Conservation (phyloP, 192 early-diverging fungal species). For the Podila verticillata region DNA sequence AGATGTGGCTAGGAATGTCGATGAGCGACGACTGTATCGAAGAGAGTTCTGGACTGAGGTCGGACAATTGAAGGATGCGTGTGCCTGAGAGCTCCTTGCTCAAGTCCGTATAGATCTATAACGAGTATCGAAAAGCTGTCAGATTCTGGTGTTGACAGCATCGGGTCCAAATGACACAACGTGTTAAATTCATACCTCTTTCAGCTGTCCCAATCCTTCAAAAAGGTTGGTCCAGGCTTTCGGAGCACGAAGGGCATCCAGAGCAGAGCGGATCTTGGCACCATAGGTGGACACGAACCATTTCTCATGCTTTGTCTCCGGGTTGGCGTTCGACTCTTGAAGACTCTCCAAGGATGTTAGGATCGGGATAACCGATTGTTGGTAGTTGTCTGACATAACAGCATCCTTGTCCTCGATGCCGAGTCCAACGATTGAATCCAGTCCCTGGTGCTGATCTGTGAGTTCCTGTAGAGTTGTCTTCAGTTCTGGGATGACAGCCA, state of each 20-base stretch:
- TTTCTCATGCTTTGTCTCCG: slow-evolving; percentile 66
- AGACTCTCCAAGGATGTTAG: slow-evolving; percentile 65
- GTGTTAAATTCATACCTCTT: slow-evolving; percentile 55
- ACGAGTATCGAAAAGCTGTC: background rate
- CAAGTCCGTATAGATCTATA: slow-evolving; percentile 65
- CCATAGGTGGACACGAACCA: slow-evolving; percentile 71
- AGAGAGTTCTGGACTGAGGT: slow-evolving; percentile 71
- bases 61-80: slow-evolving; percentile 61
- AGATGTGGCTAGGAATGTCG: slow-evolving; percentile 58
- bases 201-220: slow-evolving; percentile 66
- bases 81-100: slow-evolving; percentile 62
- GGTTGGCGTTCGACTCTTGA: slow-evolving; percentile 40
- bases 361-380: slow-evolving; percentile 66
- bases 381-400: slow-evolving; percentile 62
- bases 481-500: slow-evolving; percentile 61
- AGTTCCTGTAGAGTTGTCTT: slow-evolving; percentile 64
- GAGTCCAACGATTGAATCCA: slow-evolving; percentile 55
- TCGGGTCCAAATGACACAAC: background rate
- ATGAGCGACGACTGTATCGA: slow-evolving; percentile 56
- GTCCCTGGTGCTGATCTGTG: slow-evolving; percentile 61
- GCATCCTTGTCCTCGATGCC: slow-evolving; percentile 51
- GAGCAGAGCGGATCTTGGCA: slow-evolving; percentile 62
- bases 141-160: background rate
- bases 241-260: slow-evolving; percentile 57
- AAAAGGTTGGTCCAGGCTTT: slow-evolving; percentile 53